phyloP scores from a whole-genome alignment of 164 flowering plant species.

The Dillenia suffruticosa region DNA sequence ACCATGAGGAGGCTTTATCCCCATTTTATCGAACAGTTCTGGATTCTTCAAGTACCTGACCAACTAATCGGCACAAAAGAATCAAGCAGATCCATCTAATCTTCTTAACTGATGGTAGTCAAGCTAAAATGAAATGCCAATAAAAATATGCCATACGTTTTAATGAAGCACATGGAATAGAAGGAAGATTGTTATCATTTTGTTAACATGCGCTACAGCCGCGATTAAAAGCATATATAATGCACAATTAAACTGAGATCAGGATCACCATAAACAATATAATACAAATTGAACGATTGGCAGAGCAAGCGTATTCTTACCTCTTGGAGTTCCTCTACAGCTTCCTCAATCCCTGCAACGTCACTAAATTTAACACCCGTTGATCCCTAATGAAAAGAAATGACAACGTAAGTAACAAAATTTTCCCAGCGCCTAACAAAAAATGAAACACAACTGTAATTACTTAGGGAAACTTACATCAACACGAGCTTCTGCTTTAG shows the following conservation, averaged over 20 bases:
- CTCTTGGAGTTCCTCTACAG: constrained; percentile 98
- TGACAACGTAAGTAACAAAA: no score
- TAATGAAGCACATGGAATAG: neutral
- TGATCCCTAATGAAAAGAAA: constrained; percentile 61
- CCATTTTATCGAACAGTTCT: constrained; percentile 86
- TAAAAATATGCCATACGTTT: neutral
- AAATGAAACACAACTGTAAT: no score
- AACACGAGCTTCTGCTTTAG: constrained; percentile 97
- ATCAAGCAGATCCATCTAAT: neutral
- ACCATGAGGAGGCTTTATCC: constrained; percentile 98
- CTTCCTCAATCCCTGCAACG: constrained; percentile 97
- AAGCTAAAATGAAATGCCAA: neutral
- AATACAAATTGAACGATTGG: neutral
- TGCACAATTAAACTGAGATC: no score
- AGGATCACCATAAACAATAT: neutral
- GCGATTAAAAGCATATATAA: no score
- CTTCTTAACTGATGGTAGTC: neutral
- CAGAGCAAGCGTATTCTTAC: constrained; percentile 20
- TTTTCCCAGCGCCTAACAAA: no score
- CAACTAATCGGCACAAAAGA: constrained; percentile 40
- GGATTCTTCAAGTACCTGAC: constrained; percentile 97
- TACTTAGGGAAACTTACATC: constrained; percentile 57
- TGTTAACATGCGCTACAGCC: no score
- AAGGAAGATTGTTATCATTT: neutral
- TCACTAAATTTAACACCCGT: constrained; percentile 85